Percentiles rank a stretch among this genome's conserved stretches.
phyloP scores from a whole-genome alignment of 2,329 filamentous ascomycete genomes.

The Aspergillus neotritici region DNA sequence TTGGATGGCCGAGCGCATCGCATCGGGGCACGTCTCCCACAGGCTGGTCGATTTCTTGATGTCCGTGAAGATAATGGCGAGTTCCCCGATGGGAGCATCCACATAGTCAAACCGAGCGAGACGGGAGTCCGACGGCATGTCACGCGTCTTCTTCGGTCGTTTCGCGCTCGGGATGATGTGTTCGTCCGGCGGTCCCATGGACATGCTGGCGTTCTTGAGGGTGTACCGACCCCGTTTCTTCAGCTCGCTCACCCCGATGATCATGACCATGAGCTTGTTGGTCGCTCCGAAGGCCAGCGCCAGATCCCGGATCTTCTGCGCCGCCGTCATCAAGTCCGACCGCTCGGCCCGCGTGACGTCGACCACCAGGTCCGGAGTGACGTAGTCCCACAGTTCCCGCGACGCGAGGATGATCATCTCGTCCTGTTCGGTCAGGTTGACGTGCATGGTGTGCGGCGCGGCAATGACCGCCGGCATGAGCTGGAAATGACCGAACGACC shows the following conservation, averaged over 20 bases:
- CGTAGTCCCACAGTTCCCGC: constrained; percentile 89
- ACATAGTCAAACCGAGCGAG: constrained; percentile 87
- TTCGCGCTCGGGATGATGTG: constrained; percentile 58
- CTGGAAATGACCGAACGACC: constrained; percentile 91
- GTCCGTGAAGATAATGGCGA: constrained; percentile 94
- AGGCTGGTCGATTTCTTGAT: constrained; percentile 97
- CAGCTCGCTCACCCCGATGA: constrained; percentile 86
- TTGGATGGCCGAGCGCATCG: constrained; percentile 95
- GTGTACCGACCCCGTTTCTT: constrained; percentile 75
- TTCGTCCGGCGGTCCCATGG: constrained; percentile 66
- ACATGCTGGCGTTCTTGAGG: constrained; percentile 75
- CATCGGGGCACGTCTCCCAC: constrained; percentile 91
- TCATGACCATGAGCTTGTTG: constrained; percentile 98
- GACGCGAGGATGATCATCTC: constrained; percentile 92
- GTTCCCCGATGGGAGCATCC: constrained; percentile 80
- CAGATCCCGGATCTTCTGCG: constrained; percentile 88
- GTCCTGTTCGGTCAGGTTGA: constrained; percentile 77
- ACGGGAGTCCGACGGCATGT: constrained; percentile 70
- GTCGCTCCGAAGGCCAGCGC: constrained; percentile 93
- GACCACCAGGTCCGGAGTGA: constrained; percentile 82
- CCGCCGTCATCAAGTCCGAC: constrained; percentile 85
- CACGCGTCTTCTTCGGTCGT: constrained; percentile 56
- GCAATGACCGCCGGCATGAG: constrained; percentile 91
- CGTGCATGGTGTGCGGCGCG: constrained; percentile 72
- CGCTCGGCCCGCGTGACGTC: constrained; percentile 85